Evolutionary conservation across 2,329 filamentous ascomycete species (phyloP).

Genomic region (Scedosporium boydii): DNA sequence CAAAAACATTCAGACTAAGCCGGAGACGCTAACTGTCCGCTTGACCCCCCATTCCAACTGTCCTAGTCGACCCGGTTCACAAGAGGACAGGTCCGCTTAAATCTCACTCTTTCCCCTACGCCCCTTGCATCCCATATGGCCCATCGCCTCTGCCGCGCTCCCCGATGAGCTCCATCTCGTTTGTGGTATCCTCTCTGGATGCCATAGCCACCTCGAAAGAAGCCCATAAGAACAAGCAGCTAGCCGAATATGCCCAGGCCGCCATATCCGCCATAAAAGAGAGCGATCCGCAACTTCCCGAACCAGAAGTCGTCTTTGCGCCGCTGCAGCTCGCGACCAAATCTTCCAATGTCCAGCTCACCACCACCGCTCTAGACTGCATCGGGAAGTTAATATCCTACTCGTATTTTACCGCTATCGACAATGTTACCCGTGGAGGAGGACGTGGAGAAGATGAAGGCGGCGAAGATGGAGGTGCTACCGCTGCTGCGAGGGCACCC

Average conservation of each 20-base stretch:
- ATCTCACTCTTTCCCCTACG: neutral
- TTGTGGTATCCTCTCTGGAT: slow-evolving; percentile 88
- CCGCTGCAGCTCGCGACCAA: slow-evolving; percentile 86
- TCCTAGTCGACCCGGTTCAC: neutral
- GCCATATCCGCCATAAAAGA: slow-evolving; percentile 82
- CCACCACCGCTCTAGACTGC: slow-evolving; percentile 87
- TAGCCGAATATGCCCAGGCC: slow-evolving; percentile 71
- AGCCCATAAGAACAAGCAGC: slow-evolving; percentile 74
- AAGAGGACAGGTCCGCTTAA: neutral
- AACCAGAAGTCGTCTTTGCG: slow-evolving; percentile 85
- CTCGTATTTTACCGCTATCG: slow-evolving; percentile 77
- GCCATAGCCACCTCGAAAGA: slow-evolving; percentile 87
- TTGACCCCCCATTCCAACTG: neutral
- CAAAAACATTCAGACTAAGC: neutral
- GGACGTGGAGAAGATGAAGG: neutral
- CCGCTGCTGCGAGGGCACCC: slow-evolving; percentile 42
- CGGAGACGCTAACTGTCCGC: neutral
- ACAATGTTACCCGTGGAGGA: slow-evolving; percentile 22
- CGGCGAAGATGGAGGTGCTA: slow-evolving; percentile 9
- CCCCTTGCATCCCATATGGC: slow-evolving; percentile 29
- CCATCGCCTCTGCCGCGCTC: slow-evolving; percentile 32
- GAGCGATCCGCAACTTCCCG: slow-evolving; percentile 69
- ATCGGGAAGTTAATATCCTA: slow-evolving; percentile 99
- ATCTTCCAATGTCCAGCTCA: slow-evolving; percentile 73
- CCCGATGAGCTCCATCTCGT: slow-evolving; percentile 87